Evolutionary conservation across 73 alveolate genomes (phyloP).

Genomic region (Durusdinium trenchii): DNA sequence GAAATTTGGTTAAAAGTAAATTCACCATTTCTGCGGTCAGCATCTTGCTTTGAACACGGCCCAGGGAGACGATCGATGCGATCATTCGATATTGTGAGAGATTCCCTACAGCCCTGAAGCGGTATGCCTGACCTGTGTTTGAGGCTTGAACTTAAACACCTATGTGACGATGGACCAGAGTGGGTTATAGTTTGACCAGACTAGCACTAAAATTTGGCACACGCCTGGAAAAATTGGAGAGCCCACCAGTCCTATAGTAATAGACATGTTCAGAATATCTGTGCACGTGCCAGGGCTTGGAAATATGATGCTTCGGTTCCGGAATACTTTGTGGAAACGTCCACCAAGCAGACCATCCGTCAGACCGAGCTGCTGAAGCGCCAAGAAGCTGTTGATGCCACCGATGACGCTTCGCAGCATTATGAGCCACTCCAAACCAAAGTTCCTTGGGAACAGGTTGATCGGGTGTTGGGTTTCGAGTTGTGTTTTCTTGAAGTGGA

Average conservation of each 20-base stretch:
- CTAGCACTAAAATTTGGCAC: not conserved
- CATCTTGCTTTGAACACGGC: too few species aligned
- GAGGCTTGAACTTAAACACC: not conserved
- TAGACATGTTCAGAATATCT: not conserved
- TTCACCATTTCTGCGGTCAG: too few species aligned
- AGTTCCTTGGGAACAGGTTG: too few species aligned
- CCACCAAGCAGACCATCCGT: not conserved
- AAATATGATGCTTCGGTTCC: not conserved
- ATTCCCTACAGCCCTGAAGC: not conserved
- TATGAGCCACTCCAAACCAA: not conserved
- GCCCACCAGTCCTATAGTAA: not conserved
- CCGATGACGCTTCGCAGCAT: not conserved
- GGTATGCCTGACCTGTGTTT: not conserved
- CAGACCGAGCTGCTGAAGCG: not conserved
- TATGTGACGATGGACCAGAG: too few species aligned
- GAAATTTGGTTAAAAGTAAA: too few species aligned
- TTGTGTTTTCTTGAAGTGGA: too few species aligned
- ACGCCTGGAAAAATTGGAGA: not conserved
- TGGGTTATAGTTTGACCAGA: not conserved
- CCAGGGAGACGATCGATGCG: slow-evolving; percentile 5
- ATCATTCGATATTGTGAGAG: not conserved
- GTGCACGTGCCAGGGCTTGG: not conserved
- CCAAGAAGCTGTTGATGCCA: not conserved
- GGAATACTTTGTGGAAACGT: slow-evolving; percentile 25
- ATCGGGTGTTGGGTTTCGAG: too few species aligned